Evolutionary conservation across 805 yeast species (phyloP).

Genomic region (Yamadazyma sp.): DNA sequence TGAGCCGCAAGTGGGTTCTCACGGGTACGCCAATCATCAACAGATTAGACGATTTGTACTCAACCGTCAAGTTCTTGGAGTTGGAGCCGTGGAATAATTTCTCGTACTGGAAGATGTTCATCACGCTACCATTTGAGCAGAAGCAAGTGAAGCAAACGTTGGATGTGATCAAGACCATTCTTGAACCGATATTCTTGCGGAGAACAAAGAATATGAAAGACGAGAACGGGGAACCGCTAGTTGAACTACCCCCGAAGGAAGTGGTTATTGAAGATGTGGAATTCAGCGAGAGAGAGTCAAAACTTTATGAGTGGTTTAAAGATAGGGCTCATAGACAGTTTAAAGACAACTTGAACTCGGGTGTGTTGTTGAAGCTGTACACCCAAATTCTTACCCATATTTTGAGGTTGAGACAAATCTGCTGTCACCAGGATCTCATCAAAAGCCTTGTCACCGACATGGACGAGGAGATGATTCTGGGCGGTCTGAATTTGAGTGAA

Average conservation of each 20-base stretch:
- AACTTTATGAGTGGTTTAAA: conserved; percentile 67
- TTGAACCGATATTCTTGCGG: conserved; percentile 80
- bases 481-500: conserved; percentile 1
- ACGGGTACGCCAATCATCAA: conserved; percentile 95
- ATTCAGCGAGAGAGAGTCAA: conserved; percentile 65
- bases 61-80: conserved; percentile 68
- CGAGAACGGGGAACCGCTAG: conserved; percentile 68
- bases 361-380: conserved; percentile 69
- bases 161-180: conserved; percentile 78
- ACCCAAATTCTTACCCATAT: conserved; percentile 81
- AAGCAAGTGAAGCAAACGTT: conserved; percentile 70
- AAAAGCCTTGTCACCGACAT: conserved; percentile 52
- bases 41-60: conserved; percentile 80
- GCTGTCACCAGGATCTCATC: conserved; percentile 78
- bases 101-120: conserved; percentile 82
- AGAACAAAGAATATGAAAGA: conserved; percentile 85
- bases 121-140: conserved; percentile 79
- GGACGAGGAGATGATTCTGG: conserved; percentile 30
- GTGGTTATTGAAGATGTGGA: conserved; percentile 65
- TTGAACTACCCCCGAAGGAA: conserved; percentile 73
- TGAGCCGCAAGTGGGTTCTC: conserved; percentile 75
- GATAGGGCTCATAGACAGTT: conserved; percentile 65
- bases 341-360: conserved; percentile 56
- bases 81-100: conserved; percentile 91
- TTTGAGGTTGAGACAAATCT: conserved; percentile 78